Percentiles rank a stretch among this genome's conserved stretches.
Evolutionary conservation across 2,329 filamentous ascomycete species (phyloP).

Genomic region (Leptographium wingfieldii): DNA sequence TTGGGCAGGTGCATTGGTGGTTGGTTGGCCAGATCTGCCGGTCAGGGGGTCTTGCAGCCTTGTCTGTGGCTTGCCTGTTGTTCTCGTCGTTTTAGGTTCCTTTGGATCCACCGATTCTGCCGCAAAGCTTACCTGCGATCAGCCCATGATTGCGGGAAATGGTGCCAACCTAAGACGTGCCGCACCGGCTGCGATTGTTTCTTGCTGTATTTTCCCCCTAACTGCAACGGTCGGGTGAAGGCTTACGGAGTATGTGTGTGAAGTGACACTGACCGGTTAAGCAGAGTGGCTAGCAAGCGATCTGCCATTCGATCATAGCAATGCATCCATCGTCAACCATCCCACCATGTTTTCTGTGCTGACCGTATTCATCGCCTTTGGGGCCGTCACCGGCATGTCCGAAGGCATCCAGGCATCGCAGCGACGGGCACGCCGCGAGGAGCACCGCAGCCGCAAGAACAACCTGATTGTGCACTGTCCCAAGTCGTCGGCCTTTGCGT

Average conservation of each 20-base stretch:
- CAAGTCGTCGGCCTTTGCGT: constrained; percentile 31
- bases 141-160: constrained; percentile 8
- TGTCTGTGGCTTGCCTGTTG: neutral
- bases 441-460: constrained; percentile 34
- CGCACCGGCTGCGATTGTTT: neutral
- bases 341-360: constrained; percentile 6
- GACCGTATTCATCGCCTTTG: constrained; percentile 26
- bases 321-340: neutral
- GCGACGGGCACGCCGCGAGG: constrained; percentile 30
- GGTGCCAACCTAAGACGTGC: constrained; percentile 8
- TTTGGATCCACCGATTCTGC: neutral
- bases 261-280: no score
- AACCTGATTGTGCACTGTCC: constrained; percentile 33
- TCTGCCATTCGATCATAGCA: neutral
- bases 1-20: neutral
- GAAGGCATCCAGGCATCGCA: constrained; percentile 35
- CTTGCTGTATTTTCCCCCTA: no score
- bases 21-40: neutral
- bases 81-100: neutral
- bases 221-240: no score
- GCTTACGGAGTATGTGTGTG: no score
- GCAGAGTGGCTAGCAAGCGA: no score
- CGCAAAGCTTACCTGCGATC: constrained; percentile 1
- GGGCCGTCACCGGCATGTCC: constrained; percentile 30
- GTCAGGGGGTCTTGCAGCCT: neutral